Evolutionary conservation across 2,329 filamentous ascomycete species (phyloP), one percentile per base, ranked within the genome.

Genomic region (Aspergillus carbonarius): DNA sequence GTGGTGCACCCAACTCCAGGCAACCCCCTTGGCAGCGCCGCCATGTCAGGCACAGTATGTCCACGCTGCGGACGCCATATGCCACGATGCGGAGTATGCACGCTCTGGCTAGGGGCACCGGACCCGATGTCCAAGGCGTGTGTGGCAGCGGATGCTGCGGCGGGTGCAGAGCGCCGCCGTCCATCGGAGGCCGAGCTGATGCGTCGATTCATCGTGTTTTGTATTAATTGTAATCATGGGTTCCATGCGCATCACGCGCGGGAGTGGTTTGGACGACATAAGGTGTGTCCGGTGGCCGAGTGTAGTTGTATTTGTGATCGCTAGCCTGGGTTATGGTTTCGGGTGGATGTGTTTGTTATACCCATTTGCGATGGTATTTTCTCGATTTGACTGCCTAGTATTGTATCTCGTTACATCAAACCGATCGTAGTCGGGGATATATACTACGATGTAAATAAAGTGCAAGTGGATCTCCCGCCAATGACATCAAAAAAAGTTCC

Each of bases 191-290:
- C 72, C 30, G 82, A 85, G 61, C 57, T 78, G 6, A 81, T 87
- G 77, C 79, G 78, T 15, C 76, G 81, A 54, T 81, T 86, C 65
- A 78, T 86, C 62, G 82, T 82, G 4, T 85, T 88, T 66, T 88
- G 86, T 66, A 83, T 85, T 64, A 81, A 78, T 59, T 88, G 86
- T 68, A 83, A 83, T 63, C 86, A 88, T 75, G 85, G 84, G 0
- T 86, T 83, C 64, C 86, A 88, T 74, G 84, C 83, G 3, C 77
- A 85, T 70, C 85, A 88, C 76, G 85, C 86, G 10, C 74, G 79
- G 63, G 79, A 82, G 60, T 88, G 86, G 86, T 88, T 88, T 57
- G 65, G 60, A 42, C 70, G 66, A 27, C 74, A 76, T 60, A 72
- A 69, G 50, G 69, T 76, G 9, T 77, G 75, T 61, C 74, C 75